Base-by-base conservation (phyloP, 2,329 filamentous ascomycete genomes). In the Aspergillus texensis region DNA sequence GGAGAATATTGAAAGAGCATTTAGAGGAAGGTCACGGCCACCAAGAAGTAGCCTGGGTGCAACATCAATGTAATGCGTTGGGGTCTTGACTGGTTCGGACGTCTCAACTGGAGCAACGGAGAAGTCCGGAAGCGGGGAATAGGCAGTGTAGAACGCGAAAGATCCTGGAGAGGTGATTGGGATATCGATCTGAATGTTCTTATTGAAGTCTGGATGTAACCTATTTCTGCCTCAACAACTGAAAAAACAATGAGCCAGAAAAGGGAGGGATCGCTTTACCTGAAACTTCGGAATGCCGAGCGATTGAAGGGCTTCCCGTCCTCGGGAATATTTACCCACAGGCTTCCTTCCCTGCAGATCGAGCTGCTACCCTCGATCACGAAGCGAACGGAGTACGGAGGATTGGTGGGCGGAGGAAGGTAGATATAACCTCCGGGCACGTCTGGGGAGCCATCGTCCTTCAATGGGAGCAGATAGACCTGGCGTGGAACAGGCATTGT, bases 281-380 rank as follows among this genome's bases (percentile, higher is more conserved):
- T 94, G 86, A 91, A 96, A 80, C 97, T 91, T 72, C 89, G 88
- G 78, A 96, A 99, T 39, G 86, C 85, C 72, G 91, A 85, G 70
- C 95, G 89, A 68, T 88, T 86, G 75, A 98, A 99, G 50, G 88
- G 81, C 57, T 88, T 82, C 63, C 90, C 93, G 71, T 89, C 84
- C 65, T 90, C 86, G 9, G 95, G 95, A 65, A 98, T 91, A 78
- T 99, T 99, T 74, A 97, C 91, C 94, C 95, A 99, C 67, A 99
- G 85, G 75, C 92, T 97, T 64, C 96, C 95, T 80, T 97, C 85
- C 70, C 93, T 88, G 79, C 94, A 97, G 83, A 99, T 95, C 66
- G 94, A 97, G 76, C 94, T 97, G 62, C 93, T 94, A 66, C 95
- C 94, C 79, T 97, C 91, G 71, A 97, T 94, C 70, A 93, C 88